These are phyloP conservation scores for Paecilomyces fulvus DNA, from an alignment of 2,329 filamentous ascomycete species.

Conservation along the genomic window DNA sequence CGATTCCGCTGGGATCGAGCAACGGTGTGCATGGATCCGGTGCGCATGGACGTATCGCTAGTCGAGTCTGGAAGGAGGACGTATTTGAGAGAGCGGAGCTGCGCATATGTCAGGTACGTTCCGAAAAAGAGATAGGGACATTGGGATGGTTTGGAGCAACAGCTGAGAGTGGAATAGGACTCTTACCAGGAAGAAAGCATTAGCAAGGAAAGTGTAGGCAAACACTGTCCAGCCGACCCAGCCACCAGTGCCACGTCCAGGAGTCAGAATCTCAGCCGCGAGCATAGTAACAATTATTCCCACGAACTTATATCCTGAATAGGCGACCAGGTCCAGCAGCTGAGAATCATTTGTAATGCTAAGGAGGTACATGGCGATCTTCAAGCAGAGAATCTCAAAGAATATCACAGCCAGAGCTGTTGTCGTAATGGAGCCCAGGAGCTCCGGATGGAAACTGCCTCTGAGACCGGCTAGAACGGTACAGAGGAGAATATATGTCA, in stretches of 20 bases:
- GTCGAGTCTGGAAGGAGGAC: conserved; percentile 82
- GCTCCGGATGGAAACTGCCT: conserved; percentile 86
- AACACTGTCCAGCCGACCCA: conserved; percentile 88
- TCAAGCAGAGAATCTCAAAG: conserved; percentile 81
- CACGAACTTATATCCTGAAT: conserved; percentile 97
- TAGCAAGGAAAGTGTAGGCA: conserved; percentile 83
- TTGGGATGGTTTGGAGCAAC: not conserved
- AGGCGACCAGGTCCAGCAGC: conserved; percentile 86
- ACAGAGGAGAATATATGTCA: conserved; percentile 93
- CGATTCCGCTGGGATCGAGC: conserved; percentile 79
- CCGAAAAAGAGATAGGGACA: not conserved
- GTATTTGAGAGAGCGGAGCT: conserved; percentile 93
- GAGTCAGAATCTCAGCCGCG: conserved; percentile 67
- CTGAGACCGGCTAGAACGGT: conserved; percentile 82
- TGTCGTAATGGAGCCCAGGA: conserved; percentile 81
- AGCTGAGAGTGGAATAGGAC: conserved; percentile 20
- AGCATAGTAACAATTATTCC: conserved; percentile 86
- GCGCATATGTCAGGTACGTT: conserved; percentile 1
- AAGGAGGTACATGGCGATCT: conserved; percentile 86
- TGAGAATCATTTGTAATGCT: conserved; percentile 92
- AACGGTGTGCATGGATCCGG: conserved; percentile 57
- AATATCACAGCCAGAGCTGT: conserved; percentile 74
- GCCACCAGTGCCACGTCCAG: conserved; percentile 72
- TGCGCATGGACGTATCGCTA: conserved; percentile 53
- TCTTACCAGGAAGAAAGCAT: conserved; percentile 86